Conservation (phyloP, 2,329 filamentous ascomycete species). For the Lachnellula occidentalis region DNA sequence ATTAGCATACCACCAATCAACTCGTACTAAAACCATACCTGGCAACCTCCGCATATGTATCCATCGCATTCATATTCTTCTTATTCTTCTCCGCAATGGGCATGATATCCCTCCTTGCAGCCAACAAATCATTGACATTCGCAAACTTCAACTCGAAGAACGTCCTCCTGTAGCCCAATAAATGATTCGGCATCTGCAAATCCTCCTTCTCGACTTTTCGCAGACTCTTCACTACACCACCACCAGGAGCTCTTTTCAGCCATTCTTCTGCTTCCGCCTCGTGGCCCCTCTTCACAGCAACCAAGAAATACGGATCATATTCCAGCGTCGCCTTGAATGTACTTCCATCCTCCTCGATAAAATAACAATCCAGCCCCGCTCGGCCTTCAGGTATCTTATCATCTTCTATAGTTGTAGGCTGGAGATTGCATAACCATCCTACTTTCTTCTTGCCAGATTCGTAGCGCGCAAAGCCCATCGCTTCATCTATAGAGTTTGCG, state of each 20-base stretch:
- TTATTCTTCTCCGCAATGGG: constrained; percentile 95
- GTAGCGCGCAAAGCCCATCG: constrained; percentile 88
- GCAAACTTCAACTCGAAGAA: constrained; percentile 83
- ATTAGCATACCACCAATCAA: constrained; percentile 14
- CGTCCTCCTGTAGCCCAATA: constrained; percentile 82
- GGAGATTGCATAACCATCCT: constrained; percentile 95
- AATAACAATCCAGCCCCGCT: constrained; percentile 93
- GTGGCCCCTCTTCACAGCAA: constrained; percentile 80
- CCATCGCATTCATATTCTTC: constrained; percentile 93
- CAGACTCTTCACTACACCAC: constrained; percentile 75
- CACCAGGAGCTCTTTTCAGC: constrained; percentile 70
- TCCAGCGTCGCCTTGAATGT: constrained; percentile 94
- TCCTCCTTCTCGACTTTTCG: constrained; percentile 86
- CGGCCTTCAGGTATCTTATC: constrained; percentile 76
- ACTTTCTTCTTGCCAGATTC: constrained; percentile 77
- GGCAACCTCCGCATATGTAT: constrained; percentile 95
- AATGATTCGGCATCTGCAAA: constrained; percentile 88
- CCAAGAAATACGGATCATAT: constrained; percentile 93
- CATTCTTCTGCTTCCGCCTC: constrained; percentile 97
- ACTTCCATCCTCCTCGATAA: constrained; percentile 78
- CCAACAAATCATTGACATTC: constrained; percentile 80
- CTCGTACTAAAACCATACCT: constrained; percentile 49
- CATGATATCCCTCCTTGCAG: constrained; percentile 77
- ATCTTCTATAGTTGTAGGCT: constrained; percentile 81
- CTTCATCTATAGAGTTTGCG: constrained; percentile 86